Percentiles rank a stretch among this genome's conserved stretches.
These are phyloP conservation scores for Hyaloscypha variabilis DNA, from an alignment of 495 filamentous ascomycete species.

Conservation along the genomic window DNA sequence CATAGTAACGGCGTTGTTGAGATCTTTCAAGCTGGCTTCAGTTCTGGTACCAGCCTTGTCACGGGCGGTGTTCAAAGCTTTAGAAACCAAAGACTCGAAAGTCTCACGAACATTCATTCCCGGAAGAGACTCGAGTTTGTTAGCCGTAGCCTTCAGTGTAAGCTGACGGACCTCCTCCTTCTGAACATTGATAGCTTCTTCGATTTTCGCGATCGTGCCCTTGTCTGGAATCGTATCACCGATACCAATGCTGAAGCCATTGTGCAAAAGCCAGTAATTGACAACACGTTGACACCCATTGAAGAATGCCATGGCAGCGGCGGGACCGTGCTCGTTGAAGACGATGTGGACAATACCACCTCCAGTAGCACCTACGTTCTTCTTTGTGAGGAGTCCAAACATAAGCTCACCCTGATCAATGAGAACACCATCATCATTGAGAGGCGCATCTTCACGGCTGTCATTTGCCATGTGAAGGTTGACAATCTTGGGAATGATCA, in stretches of 20 bases:
- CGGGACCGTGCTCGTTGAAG: constrained; percentile 87
- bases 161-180: constrained; percentile 79
- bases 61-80: constrained; percentile 91
- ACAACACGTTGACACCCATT: constrained; percentile 92
- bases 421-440: constrained; percentile 78
- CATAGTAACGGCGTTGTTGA: constrained; percentile 96
- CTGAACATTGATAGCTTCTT: constrained; percentile 72
- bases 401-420: constrained; percentile 88
- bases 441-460: constrained; percentile 57
- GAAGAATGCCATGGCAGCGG: constrained; percentile 91
- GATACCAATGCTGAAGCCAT: constrained; percentile 97
- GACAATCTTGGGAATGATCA: constrained; percentile 85
- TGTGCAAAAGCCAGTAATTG: constrained; percentile 97
- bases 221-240: constrained; percentile 95
- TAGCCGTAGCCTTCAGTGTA: constrained; percentile 76
- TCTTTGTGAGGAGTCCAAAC: constrained; percentile 89
- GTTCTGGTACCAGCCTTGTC: constrained; percentile 93
- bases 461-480: constrained; percentile 72
- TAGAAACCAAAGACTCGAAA: constrained; percentile 93
- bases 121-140: constrained; percentile 82
- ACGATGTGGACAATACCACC: constrained; percentile 94
- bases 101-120: constrained; percentile 99
- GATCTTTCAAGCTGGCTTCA: constrained; percentile 87
- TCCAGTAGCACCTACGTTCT: constrained; percentile 83
- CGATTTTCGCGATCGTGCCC: constrained; percentile 78